Evolutionary conservation across 192 early-diverging fungal genomes (phyloP).

Genomic region (Backusella sp.): DNA sequence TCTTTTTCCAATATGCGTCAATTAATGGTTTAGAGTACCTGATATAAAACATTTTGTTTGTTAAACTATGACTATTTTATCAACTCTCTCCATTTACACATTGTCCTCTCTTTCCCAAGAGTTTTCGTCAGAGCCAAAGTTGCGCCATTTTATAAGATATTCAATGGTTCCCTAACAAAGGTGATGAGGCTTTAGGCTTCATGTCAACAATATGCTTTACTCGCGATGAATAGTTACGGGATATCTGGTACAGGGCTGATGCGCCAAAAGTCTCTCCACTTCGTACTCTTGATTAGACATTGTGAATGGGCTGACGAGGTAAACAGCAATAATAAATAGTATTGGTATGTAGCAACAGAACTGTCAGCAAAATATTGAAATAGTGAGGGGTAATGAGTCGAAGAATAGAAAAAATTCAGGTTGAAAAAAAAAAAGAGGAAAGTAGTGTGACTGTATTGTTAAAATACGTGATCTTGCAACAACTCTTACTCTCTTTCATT

Average conservation of each 20-base stretch:
- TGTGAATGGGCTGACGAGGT: not conserved
- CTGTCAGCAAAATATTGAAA: too few species aligned
- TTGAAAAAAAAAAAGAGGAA: not conserved
- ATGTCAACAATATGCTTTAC: not conserved
- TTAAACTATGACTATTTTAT: too few species aligned
- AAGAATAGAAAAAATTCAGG: not conserved
- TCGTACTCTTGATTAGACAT: constrained; percentile 2
- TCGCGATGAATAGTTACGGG: not conserved
- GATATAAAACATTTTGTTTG: not conserved
- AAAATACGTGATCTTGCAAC: too few species aligned
- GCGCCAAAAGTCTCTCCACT: not conserved
- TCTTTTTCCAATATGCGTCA: not conserved
- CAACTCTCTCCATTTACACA: not conserved
- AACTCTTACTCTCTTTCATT: too few species aligned
- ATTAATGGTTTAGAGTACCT: not conserved
- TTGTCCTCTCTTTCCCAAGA: constrained; percentile 2
- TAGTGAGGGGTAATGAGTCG: not conserved
- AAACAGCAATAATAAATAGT: not conserved
- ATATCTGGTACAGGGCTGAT: not conserved
- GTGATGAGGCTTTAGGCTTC: too few species aligned
- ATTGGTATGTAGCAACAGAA: too few species aligned
- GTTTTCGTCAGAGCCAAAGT: not conserved
- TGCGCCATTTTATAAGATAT: constrained; percentile 1
- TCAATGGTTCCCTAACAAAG: not conserved
- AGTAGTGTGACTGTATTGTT: not conserved